These are phyloP conservation scores for Kwoniella bestiolae DNA, from an alignment of 768 basidiomycete species.

Conservation along the genomic window DNA sequence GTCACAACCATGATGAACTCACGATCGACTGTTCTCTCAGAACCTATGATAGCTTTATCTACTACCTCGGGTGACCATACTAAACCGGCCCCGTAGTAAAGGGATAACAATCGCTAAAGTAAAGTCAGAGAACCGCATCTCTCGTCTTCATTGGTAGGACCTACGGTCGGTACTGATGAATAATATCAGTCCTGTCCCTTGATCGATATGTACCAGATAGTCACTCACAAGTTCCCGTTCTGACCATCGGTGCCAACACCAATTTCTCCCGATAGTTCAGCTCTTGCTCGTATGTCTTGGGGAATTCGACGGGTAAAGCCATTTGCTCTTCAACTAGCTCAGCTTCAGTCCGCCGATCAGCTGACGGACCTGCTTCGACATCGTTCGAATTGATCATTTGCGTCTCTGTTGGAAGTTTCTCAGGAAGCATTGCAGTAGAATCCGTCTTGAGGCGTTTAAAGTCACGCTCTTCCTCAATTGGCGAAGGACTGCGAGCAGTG, in stretches of 20 bases:
- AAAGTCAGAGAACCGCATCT: not conserved
- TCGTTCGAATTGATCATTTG: not conserved
- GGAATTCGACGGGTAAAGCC: conserved; percentile 39
- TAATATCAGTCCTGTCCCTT: too few relatives aligned
- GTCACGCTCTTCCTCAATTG: not conserved
- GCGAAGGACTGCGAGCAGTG: conserved; percentile 14
- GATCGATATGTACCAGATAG: not conserved
- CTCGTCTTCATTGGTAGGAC: not conserved
- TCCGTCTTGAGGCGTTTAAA: conserved; percentile 10
- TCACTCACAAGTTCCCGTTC: conserved; percentile 70
- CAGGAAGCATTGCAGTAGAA: not conserved
- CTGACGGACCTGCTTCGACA: not conserved
- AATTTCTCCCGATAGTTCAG: conserved; percentile 81
- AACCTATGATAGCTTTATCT: conserved; percentile 90
- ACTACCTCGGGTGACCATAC: conserved; percentile 98
- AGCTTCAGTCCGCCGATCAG: conserved; percentile 11
- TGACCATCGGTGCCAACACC: conserved; percentile 98
- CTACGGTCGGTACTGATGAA: conserved; percentile 3
- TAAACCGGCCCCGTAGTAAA: conserved; percentile 89
- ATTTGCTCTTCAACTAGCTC: conserved; percentile 44
- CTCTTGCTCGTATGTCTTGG: conserved; percentile 43
- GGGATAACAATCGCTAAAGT: conserved; percentile 68
- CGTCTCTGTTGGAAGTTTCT: not conserved
- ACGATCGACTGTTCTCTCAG: conserved; percentile 85
- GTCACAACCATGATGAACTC: conserved; percentile 52